These are phyloP conservation scores for Tylopilus sp. DNA, from an alignment of 768 basidiomycete genomes.

Conservation along the genomic window DNA sequence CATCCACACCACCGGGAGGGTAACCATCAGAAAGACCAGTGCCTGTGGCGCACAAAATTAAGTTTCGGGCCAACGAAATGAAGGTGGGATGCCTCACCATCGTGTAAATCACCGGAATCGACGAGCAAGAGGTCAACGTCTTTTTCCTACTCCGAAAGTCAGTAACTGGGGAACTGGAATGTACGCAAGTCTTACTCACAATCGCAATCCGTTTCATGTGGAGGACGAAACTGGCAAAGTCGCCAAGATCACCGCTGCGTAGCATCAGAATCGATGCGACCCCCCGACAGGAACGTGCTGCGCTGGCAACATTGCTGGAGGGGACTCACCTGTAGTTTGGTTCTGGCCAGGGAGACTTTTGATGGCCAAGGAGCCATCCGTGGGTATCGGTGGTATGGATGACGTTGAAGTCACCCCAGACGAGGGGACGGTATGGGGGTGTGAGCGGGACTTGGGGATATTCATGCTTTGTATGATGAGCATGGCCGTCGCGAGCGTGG, in stretches of 20 bases:
- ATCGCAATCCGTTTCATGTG: slow-evolving; percentile 77
- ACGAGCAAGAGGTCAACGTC: slow-evolving; percentile 83
- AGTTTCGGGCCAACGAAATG: not conserved
- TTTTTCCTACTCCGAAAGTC: slow-evolving; percentile 40
- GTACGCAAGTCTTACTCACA: slow-evolving; percentile 31
- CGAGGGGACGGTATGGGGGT: slow-evolving; percentile 61
- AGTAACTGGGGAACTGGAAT: not conserved
- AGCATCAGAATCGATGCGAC: not conserved
- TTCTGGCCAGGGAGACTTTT: slow-evolving; percentile 67
- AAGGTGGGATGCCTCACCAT: slow-evolving; percentile 37
- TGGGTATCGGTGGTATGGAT: slow-evolving; percentile 85
- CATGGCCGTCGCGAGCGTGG: slow-evolving; percentile 29
- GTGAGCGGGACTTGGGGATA: slow-evolving; percentile 42
- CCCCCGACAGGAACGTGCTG: not conserved
- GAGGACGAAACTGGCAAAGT: slow-evolving; percentile 80
- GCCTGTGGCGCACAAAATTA: slow-evolving; percentile 36
- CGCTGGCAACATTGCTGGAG: not conserved
- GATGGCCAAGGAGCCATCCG: slow-evolving; percentile 83
- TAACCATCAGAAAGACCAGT: slow-evolving; percentile 78
- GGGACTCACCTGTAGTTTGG: slow-evolving; percentile 61
- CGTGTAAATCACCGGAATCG: slow-evolving; percentile 78
- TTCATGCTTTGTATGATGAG: slow-evolving; percentile 36
- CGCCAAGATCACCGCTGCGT: slow-evolving; percentile 62
- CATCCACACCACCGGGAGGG: slow-evolving; percentile 67
- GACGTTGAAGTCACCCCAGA: slow-evolving; percentile 89